phyloP scores from a whole-genome alignment of 345 rosid species.

The Hypericum perforatum region DNA sequence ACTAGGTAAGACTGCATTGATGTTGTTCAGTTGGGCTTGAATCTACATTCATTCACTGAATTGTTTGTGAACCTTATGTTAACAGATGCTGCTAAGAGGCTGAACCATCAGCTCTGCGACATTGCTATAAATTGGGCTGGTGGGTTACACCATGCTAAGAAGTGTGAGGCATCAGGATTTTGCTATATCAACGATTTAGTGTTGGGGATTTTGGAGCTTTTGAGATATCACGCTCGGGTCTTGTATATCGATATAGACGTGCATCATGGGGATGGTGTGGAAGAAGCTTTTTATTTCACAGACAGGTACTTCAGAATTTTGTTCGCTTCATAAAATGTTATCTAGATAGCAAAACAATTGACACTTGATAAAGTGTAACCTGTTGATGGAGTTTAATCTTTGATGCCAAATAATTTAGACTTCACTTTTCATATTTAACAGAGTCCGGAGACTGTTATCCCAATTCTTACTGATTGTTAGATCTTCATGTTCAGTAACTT shows the following conservation, averaged over 20 bases:
- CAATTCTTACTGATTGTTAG: no score
- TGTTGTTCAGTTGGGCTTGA: slow-evolving; percentile 7
- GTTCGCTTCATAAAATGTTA: background rate
- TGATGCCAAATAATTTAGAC: no score
- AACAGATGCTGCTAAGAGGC: slow-evolving; percentile 82
- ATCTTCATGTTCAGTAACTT: no score
- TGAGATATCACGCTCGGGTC: slow-evolving; percentile 84
- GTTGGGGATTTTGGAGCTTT: slow-evolving; percentile 84
- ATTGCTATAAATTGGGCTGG: slow-evolving; percentile 99
- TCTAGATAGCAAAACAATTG: no score
- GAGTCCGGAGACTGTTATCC: no score
- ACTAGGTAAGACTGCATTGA: slow-evolving; percentile 43
- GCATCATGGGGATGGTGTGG: slow-evolving; percentile 99
- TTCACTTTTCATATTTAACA: no score
- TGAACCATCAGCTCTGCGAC: slow-evolving; percentile 88
- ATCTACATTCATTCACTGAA: slow-evolving; percentile 2
- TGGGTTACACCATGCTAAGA: slow-evolving; percentile 96
- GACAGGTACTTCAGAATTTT: slow-evolving; percentile 47
- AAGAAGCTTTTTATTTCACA: slow-evolving; percentile 96
- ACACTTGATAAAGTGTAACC: no score
- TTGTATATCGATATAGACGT: slow-evolving; percentile 91
- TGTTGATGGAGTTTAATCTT: no score
- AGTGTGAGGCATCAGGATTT: slow-evolving; percentile 95
- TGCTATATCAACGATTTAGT: slow-evolving; percentile 97
- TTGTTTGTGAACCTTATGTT: background rate